A percentile compares a stretch with the other conserved stretches of the same genome.
These are phyloP conservation scores for Knoxdaviesia proteae DNA, from an alignment of 2,329 filamentous ascomycete species.

Conservation along the genomic window DNA sequence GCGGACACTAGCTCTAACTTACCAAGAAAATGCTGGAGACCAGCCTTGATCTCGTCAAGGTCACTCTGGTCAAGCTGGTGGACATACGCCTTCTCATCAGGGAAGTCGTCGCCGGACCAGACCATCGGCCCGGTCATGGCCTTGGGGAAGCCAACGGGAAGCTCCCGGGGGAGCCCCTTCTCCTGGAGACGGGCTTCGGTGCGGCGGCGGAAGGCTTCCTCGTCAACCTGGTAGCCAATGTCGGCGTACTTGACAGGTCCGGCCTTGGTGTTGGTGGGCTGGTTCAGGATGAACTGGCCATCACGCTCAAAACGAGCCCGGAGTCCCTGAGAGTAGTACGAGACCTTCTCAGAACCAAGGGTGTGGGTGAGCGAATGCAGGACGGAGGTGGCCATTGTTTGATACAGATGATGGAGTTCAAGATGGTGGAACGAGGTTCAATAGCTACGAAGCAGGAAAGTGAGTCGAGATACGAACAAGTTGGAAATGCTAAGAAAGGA, in stretches of 20 bases:
- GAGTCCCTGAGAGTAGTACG: slow-evolving; percentile 3
- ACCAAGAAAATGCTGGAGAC: slow-evolving; percentile 4
- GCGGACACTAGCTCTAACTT: neutral
- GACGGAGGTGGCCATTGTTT: no score
- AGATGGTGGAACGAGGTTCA: no score
- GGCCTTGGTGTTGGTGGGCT: neutral
- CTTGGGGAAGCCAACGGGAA: slow-evolving; percentile 3
- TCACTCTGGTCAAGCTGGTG: neutral
- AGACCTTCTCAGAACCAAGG: neutral
- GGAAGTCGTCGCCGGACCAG: slow-evolving; percentile 4
- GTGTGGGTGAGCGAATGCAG: no score
- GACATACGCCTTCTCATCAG: slow-evolving; percentile 1
- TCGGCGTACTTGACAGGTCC: neutral
- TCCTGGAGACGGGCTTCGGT: slow-evolving; percentile 3
- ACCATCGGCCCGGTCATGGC: slow-evolving; percentile 2
- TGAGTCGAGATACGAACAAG: no score
- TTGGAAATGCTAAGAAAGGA: no score
- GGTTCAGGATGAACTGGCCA: neutral
- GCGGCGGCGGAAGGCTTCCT: slow-evolving; percentile 4
- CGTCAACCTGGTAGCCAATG: slow-evolving; percentile 5
- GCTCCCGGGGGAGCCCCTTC: neutral
- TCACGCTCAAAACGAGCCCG: slow-evolving; percentile 2
- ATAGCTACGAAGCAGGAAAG: no score
- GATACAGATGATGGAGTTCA: no score
- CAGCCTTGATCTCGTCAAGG: slow-evolving; percentile 3